These are phyloP conservation scores for Fusarium tupiense DNA, from an alignment of 2,329 filamentous ascomycete genomes.

Conservation along the genomic window DNA sequence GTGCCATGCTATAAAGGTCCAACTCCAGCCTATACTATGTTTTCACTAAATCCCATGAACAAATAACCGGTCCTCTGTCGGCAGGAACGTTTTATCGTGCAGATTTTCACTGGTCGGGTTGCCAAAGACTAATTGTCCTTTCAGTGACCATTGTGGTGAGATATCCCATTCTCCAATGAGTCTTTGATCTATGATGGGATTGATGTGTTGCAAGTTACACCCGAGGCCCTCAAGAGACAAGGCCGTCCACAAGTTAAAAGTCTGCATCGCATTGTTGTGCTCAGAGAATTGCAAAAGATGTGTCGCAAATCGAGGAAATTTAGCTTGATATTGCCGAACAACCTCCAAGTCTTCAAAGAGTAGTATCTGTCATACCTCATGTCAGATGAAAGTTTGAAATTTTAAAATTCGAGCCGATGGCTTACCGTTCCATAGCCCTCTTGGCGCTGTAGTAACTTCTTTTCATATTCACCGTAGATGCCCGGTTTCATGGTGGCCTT, in stretches of 20 bases:
- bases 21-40: background rate
- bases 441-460: conserved; percentile 6
- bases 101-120: background rate
- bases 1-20: background rate
- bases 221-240: conserved; percentile 12
- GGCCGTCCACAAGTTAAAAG: conserved; percentile 21
- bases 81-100: background rate
- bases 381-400: too few relatives aligned
- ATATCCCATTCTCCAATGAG: conserved; percentile 16
- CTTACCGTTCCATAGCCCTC: conserved; percentile 10
- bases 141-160: conserved; percentile 19
- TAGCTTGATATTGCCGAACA: conserved; percentile 4
- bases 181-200: conserved; percentile 17
- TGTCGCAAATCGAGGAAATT: background rate
- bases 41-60: background rate
- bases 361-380: background rate
- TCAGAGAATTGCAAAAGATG: conserved; percentile 23
- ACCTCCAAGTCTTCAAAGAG: conserved; percentile 23
- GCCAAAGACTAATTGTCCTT: conserved; percentile 24
- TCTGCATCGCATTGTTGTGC: conserved; percentile 22
- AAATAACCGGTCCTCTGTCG: background rate
- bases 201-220: conserved; percentile 22
- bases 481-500: conserved; percentile 4
- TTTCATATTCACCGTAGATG: conserved; percentile 3
- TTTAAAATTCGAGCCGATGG: too few relatives aligned